These are phyloP conservation scores for Vigna trinervia DNA, from an alignment of 306 rosid genomes.

Conservation along the genomic window DNA sequence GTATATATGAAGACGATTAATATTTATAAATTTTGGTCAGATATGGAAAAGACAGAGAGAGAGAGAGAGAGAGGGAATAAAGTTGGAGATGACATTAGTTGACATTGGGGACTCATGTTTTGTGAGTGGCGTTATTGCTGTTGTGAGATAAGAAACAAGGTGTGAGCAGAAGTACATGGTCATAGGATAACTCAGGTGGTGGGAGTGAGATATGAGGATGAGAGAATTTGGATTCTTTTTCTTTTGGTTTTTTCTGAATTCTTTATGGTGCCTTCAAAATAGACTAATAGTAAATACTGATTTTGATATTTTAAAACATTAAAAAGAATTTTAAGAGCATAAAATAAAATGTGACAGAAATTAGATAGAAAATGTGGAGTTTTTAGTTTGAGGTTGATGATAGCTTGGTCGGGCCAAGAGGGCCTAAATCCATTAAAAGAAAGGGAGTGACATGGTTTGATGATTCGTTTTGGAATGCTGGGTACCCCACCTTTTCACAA, in stretches of 20 bases:
- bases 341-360: too few species aligned
- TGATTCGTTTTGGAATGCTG: constrained; percentile 63
- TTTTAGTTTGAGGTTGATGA: constrained; percentile 24
- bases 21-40: constrained; percentile 22
- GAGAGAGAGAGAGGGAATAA: background rate
- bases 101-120: constrained; percentile 39
- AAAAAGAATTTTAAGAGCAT: too few species aligned
- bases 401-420: constrained; percentile 61
- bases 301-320: too few species aligned
- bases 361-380: too few species aligned
- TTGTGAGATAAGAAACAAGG: constrained; percentile 45
- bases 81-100: constrained; percentile 22
- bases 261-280: too few species aligned
- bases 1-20: background rate
- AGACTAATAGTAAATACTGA: too few species aligned
- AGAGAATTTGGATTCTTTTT: background rate
- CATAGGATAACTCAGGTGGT: constrained; percentile 39
- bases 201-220: constrained; percentile 48
- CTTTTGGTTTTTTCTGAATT: too few species aligned
- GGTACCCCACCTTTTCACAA: constrained; percentile 53
- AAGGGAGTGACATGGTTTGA: constrained; percentile 72
- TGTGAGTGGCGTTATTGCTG: constrained; percentile 32
- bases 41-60: background rate
- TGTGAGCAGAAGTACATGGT: constrained; percentile 38
- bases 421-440: constrained; percentile 58